Evolutionary conservation across 2,329 filamentous ascomycete species (phyloP), one percentile per base, ranked within the genome.

Genomic region (Penicillium sumatraense): DNA sequence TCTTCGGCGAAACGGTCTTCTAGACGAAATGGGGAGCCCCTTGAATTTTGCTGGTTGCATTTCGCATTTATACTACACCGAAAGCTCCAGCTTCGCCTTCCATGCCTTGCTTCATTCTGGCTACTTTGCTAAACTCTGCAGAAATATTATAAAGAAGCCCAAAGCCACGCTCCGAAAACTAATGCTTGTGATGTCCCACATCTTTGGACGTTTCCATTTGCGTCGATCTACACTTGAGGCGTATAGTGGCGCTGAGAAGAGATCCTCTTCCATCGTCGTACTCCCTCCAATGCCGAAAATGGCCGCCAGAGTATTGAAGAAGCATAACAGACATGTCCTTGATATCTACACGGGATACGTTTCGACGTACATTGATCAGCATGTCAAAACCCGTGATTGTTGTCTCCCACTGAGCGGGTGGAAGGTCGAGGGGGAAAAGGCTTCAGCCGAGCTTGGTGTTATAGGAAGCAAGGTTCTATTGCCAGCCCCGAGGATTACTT

Each of bases 11-110:
- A 87, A 91, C 62, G 78, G 83, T 40, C 81, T 93, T 0, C 77
- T 93, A 8, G 85, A 83, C 3, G 70, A 76, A 0, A 68, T 74
- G 1, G 90, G 89, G 42, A 76, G 72, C 1, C 89, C 90, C 0
- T 73, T 92, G 11, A 90, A 93, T 68, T 91, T 93, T 67, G 84
- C 89, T 0, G 85, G 86, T 0, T 79, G 86, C 3, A 82, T 92
- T 0, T 84, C 85, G 0, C 89, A 92, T 71, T 75, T 93, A 1
- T 92, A 92, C 74, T 91, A 87, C 64, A 89, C 87, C 0, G 89
- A 92, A 63, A 90, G 89, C 63, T 85, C 87, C 0, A 85, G 84
- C 5, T 92, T 93, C 67, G 88, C 89, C 0, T 90, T 93, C 72
- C 89, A 93, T 67, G 85, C 88, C 1, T 77, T 93, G 9, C 75